Percentiles rank a stretch among this genome's conserved stretches.
These are phyloP conservation scores for Saitozyma podzolica DNA, from an alignment of 768 basidiomycete genomes.

Conservation along the genomic window DNA sequence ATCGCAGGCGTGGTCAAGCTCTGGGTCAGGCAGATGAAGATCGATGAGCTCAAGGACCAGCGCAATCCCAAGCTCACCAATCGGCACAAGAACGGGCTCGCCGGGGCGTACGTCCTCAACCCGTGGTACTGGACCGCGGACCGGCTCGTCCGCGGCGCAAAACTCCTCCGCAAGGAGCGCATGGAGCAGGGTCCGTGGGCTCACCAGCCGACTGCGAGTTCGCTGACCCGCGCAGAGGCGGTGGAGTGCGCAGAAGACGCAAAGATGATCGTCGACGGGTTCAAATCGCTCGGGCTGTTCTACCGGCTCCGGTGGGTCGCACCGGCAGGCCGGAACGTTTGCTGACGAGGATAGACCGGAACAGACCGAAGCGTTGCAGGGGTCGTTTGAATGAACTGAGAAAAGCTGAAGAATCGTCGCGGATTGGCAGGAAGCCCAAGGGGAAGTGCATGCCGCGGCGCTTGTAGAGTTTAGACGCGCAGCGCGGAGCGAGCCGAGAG, in stretches of 20 bases:
- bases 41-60: background rate
- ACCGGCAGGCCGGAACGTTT: too few relatives aligned
- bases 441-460: too few relatives aligned
- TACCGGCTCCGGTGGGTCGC: too few relatives aligned
- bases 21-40: constrained; percentile 7
- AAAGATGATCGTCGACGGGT: constrained; percentile 2
- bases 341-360: too few relatives aligned
- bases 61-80: too few relatives aligned
- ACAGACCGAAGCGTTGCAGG: too few relatives aligned
- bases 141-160: background rate
- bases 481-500: too few relatives aligned
- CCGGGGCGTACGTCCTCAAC: constrained; percentile 18
- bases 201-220: constrained; percentile 6
- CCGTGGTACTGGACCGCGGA: constrained; percentile 22
- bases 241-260: background rate
- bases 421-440: too few relatives aligned
- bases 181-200: background rate
- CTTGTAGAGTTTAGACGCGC: too few relatives aligned
- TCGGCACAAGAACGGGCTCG: constrained; percentile 14
- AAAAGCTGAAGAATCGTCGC: too few relatives aligned
- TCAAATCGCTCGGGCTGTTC: background rate
- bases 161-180: too few relatives aligned
- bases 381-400: too few relatives aligned
- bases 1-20: constrained; percentile 11
- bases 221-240: background rate